Conservation (phyloP, 352 stramenopile genomes). For the Phytophthora quininea region DNA sequence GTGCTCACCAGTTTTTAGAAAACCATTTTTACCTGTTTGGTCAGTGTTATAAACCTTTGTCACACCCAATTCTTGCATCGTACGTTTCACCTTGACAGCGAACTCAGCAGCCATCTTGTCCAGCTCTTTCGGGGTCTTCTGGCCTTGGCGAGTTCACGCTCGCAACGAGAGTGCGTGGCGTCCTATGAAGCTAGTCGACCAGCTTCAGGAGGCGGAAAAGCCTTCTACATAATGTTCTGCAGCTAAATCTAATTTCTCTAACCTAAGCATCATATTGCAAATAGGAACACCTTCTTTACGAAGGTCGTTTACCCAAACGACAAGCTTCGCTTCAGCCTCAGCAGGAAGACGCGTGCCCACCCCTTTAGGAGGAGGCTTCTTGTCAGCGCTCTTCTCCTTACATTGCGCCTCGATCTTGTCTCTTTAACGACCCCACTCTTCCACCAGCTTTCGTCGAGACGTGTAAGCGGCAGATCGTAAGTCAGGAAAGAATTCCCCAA, state of each 20-base stretch:
- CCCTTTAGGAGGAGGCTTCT: constrained; percentile 1
- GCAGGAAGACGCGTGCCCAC: not conserved
- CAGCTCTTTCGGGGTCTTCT: constrained; percentile 5
- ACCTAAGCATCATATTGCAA: constrained; percentile 1
- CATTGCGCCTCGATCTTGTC: not conserved
- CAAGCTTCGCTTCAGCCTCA: constrained; percentile 2
- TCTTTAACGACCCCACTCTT: not conserved
- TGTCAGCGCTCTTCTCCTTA: not conserved
- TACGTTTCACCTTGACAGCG: not conserved
- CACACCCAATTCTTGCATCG: not conserved
- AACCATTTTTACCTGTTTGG: constrained; percentile 8
- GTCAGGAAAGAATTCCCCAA: not conserved
- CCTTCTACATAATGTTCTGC: not conserved
- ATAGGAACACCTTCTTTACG: constrained; percentile 9
- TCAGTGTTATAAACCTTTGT: constrained; percentile 11
- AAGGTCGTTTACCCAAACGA: constrained; percentile 11
- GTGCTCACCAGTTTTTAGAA: too few relatives aligned
- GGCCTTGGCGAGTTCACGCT: not conserved
- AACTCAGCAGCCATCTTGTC: constrained; percentile 4
- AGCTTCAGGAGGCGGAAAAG: not conserved
- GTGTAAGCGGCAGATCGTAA: not conserved
- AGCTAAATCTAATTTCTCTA: not conserved
- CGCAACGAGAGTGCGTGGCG: constrained; percentile 1
- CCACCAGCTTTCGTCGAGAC: not conserved
- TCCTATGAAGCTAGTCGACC: not conserved